Evolutionary conservation across 164 flowering plant species (phyloP).

Genomic region (Annona squamosa): DNA sequence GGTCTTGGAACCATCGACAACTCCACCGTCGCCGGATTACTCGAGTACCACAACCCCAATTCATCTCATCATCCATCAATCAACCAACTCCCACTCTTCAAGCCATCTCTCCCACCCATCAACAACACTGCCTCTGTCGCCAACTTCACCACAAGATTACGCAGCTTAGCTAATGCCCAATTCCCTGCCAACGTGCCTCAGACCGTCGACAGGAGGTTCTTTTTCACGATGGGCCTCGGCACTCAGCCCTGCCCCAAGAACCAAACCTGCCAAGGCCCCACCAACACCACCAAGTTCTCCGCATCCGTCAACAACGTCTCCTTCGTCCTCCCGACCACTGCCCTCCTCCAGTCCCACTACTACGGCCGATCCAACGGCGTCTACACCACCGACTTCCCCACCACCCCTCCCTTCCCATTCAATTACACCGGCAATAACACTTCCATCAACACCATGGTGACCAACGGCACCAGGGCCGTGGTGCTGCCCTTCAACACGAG

Average conservation of each 20-base stretch:
- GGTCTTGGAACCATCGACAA: constrained; percentile 44
- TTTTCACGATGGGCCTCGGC: constrained; percentile 31
- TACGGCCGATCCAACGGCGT: constrained; percentile 36
- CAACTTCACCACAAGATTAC: constrained; percentile 13
- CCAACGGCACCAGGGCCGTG: constrained; percentile 32
- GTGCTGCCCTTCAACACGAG: constrained; percentile 38
- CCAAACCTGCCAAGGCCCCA: constrained; percentile 48
- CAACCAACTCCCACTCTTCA: constrained; percentile 15
- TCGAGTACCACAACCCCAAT: constrained; percentile 14
- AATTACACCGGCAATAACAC: constrained; percentile 40
- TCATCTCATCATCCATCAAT: constrained; percentile 1
- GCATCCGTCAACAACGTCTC: constrained; percentile 49
- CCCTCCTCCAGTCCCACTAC: constrained; percentile 41
- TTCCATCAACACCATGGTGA: constrained; percentile 38
- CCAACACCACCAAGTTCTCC: constrained; percentile 28
- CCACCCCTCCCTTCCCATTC: constrained; percentile 22
- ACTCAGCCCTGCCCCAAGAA: constrained; percentile 24
- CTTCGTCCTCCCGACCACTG: constrained; percentile 28
- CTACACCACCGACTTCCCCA: constrained; percentile 48
- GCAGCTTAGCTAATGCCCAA: constrained; percentile 20
- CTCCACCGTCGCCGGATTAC: constrained; percentile 40
- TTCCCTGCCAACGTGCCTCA: constrained; percentile 28
- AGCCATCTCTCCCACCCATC: constrained; percentile 20
- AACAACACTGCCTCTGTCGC: constrained; percentile 21
- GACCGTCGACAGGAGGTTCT: constrained; percentile 18